These are phyloP conservation scores for Epichloe sylvatica DNA, from an alignment of 2,329 filamentous ascomycete genomes.

Conservation along the genomic window DNA sequence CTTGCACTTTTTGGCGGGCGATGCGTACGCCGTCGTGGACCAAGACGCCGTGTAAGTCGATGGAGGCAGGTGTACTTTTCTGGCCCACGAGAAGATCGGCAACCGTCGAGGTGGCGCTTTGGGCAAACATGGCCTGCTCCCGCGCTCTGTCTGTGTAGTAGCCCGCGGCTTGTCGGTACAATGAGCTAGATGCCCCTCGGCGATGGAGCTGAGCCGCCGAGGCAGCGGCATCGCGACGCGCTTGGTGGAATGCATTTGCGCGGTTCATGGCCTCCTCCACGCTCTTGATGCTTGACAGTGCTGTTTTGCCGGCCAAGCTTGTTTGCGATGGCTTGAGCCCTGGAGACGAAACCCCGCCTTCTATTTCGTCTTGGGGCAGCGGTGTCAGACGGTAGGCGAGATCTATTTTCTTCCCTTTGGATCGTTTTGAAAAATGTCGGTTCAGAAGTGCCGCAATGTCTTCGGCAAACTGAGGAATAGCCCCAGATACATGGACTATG, in stretches of 20 bases:
- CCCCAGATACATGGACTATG: constrained; percentile 26
- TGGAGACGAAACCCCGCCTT: constrained; percentile 1
- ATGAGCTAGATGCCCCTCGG: constrained; percentile 49
- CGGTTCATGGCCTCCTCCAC: constrained; percentile 16
- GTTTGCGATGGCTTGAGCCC: neutral
- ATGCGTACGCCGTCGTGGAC: constrained; percentile 74
- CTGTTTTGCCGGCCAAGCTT: neutral
- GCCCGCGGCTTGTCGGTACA: constrained; percentile 61
- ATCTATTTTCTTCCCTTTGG: constrained; percentile 22
- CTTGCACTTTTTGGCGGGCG: constrained; percentile 47
- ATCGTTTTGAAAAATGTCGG: constrained; percentile 27
- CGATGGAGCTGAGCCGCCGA: constrained; percentile 29
- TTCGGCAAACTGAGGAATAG: constrained; percentile 20
- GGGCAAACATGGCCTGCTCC: constrained; percentile 44
- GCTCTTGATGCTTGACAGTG: constrained; percentile 5
- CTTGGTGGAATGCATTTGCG: constrained; percentile 16
- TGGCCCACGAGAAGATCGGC: constrained; percentile 56
- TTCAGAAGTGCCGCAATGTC: constrained; percentile 29
- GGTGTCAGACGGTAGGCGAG: constrained; percentile 27
- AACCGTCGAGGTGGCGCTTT: constrained; percentile 45
- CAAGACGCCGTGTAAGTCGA: constrained; percentile 75
- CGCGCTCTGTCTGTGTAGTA: constrained; percentile 62
- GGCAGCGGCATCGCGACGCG: constrained; percentile 18
- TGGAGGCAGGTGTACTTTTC: constrained; percentile 44
- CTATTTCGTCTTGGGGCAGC: constrained; percentile 11